phyloP scores from a whole-genome alignment of 2,329 filamentous ascomycete genomes.

The Chaetomiaceae sp. region DNA sequence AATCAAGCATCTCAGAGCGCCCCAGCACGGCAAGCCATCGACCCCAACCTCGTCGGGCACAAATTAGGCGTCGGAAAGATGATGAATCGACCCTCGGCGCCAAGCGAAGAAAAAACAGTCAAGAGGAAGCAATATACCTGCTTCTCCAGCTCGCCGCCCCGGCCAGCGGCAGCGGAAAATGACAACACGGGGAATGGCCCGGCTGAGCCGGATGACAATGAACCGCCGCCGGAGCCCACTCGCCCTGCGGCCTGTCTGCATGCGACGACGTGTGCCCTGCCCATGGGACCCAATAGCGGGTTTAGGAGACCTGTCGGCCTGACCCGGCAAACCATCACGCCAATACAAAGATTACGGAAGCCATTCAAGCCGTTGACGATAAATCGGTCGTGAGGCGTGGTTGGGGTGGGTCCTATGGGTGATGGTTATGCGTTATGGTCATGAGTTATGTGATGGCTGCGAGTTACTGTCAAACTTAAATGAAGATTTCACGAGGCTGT shows the following conservation, averaged over 20 bases:
- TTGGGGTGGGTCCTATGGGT: not conserved
- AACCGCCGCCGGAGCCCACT: constrained; percentile 33
- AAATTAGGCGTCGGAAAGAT: constrained; percentile 39
- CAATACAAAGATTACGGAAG: constrained; percentile 48
- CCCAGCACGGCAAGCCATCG: constrained; percentile 8
- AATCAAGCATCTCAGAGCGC: constrained; percentile 9
- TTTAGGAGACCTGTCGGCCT: constrained; percentile 44
- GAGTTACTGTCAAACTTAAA: no score
- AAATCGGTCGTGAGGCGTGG: constrained; percentile 32
- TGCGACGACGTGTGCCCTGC: constrained; percentile 45
- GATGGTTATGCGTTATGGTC: not conserved
- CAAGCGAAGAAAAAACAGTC: constrained; percentile 25
- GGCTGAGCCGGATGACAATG: constrained; percentile 28
- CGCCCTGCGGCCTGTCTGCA: constrained; percentile 47
- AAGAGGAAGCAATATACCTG: constrained; percentile 48
- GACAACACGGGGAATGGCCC: constrained; percentile 11
- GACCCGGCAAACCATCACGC: constrained; percentile 40
- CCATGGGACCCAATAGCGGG: constrained; percentile 29
- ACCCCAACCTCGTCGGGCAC: constrained; percentile 35
- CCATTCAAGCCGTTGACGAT: constrained; percentile 57
- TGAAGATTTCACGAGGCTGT: no score
- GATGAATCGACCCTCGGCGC: constrained; percentile 32
- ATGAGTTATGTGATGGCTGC: no score
- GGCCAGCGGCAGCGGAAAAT: constrained; percentile 18
- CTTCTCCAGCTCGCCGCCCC: constrained; percentile 54